A percentile compares a stretch with the other conserved stretches of the same genome.
Evolutionary conservation across 2,329 filamentous ascomycete species (phyloP).

Genomic region (Phialophora verrucosa): DNA sequence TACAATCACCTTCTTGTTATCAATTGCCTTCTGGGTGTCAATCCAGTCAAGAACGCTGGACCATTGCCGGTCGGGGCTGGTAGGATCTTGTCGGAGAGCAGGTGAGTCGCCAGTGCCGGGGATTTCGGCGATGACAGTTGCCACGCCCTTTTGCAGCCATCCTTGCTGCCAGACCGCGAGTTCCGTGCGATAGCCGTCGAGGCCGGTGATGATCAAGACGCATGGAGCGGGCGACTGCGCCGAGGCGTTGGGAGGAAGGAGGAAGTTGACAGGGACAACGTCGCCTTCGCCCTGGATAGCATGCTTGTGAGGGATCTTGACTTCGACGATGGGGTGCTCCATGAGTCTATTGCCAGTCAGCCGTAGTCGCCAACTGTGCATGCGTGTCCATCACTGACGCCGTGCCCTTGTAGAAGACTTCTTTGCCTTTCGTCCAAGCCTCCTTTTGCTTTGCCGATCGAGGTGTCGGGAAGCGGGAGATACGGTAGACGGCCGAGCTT

Average conservation of each 20-base stretch:
- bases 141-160: conserved; percentile 53
- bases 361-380: background rate
- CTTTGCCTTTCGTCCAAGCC: conserved; percentile 39
- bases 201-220: conserved; percentile 63
- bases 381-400: conserved; percentile 31
- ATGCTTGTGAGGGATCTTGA: conserved; percentile 65
- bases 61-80: conserved; percentile 61
- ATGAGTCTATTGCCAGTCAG: conserved; percentile 27
- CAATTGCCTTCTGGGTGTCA: conserved; percentile 53
- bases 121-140: conserved; percentile 66
- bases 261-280: conserved; percentile 68
- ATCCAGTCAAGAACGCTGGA: conserved; percentile 62
- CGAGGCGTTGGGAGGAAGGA: conserved; percentile 59
- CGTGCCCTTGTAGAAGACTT: conserved; percentile 40
- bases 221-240: conserved; percentile 55
- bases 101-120: conserved; percentile 72
- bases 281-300: conserved; percentile 58
- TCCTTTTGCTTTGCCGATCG: conserved; percentile 39
- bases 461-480: conserved; percentile 68
- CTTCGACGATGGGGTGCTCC: conserved; percentile 63
- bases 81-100: conserved; percentile 65
- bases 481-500: conserved; percentile 74
- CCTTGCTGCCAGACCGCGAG: conserved; percentile 40
- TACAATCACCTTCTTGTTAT: conserved; percentile 55
- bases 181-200: conserved; percentile 66